Percentiles rank a stretch among this genome's conserved stretches.
Evolutionary conservation across 1,284 basidiomycete species (phyloP).

Genomic region (Marasmius fiardii): DNA sequence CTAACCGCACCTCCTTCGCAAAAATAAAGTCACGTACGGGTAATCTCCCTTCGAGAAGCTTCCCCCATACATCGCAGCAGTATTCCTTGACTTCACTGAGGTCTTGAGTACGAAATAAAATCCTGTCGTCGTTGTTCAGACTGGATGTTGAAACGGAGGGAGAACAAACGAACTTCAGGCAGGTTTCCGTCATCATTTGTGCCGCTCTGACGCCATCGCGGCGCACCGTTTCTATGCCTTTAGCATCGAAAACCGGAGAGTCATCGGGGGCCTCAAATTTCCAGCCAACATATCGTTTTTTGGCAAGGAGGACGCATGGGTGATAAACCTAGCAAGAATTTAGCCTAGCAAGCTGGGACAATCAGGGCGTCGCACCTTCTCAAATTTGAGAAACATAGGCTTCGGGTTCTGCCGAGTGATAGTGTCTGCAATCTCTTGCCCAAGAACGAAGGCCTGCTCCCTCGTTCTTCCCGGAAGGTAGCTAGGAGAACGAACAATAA

Average conservation of each 20-base stretch:
- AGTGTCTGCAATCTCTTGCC: slow-evolving; percentile 86
- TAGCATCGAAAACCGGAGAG: slow-evolving; percentile 85
- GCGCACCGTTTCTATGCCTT: slow-evolving; percentile 96
- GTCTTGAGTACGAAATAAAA: slow-evolving; percentile 87
- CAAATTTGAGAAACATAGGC: slow-evolving; percentile 95
- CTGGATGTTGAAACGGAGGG: neutral
- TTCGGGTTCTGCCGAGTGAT: slow-evolving; percentile 87
- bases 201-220: slow-evolving; percentile 88
- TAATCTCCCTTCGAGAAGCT: slow-evolving; percentile 77
- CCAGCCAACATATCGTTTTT: slow-evolving; percentile 96
- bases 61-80: slow-evolving; percentile 83
- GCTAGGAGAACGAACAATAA: slow-evolving; percentile 20
- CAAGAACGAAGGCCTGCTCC: slow-evolving; percentile 91
- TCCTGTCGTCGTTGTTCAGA: slow-evolving; percentile 39
- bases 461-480: slow-evolving; percentile 87
- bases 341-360: neutral
- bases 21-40: slow-evolving; percentile 92
- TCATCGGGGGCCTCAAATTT: slow-evolving; percentile 89
- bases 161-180: slow-evolving; percentile 66
- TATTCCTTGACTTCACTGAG: slow-evolving; percentile 88
- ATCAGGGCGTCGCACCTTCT: slow-evolving; percentile 64
- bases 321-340: slow-evolving; percentile 72
- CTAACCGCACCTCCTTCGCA: slow-evolving; percentile 91
- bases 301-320: slow-evolving; percentile 90
- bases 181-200: slow-evolving; percentile 85